These are phyloP conservation scores for Tylopilus vinaceipallidus DNA, from an alignment of 768 basidiomycete species.

Conservation along the genomic window DNA sequence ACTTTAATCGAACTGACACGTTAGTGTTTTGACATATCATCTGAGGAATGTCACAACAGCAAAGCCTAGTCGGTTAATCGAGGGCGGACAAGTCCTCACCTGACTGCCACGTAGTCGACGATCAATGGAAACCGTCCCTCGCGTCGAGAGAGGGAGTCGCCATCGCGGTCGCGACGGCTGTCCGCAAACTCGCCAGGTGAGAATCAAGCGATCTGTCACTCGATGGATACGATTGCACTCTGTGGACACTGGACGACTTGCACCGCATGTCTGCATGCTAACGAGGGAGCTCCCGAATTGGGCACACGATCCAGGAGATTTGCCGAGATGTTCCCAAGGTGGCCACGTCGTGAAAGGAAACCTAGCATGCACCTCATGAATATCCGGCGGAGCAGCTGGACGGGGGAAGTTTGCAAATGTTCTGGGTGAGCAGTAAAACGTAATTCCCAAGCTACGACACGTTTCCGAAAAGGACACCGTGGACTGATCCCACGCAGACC, in stretches of 20 bases:
- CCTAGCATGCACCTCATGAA: slow-evolving; percentile 13
- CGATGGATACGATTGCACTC: slow-evolving; percentile 1
- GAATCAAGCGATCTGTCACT: slow-evolving; percentile 15
- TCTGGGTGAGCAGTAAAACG: slow-evolving; percentile 1
- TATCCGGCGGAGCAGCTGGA: slow-evolving; percentile 23
- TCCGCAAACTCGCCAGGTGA: slow-evolving; percentile 11
- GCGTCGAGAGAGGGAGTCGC: slow-evolving; percentile 12
- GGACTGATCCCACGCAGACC: slow-evolving; percentile 11
- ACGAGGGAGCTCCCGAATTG: slow-evolving; percentile 1
- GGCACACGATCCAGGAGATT: slow-evolving; percentile 14
- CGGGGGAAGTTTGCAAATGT: slow-evolving; percentile 8
- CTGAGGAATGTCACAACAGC: slow-evolving; percentile 1
- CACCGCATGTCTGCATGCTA: background rate
- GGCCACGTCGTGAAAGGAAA: slow-evolving; percentile 13
- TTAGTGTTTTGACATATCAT: slow-evolving; percentile 1
- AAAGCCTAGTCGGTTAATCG: background rate
- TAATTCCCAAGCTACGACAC: slow-evolving; percentile 13
- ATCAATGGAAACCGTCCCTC: background rate
- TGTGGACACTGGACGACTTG: background rate
- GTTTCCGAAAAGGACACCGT: background rate
- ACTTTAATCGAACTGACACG: slow-evolving; percentile 1
- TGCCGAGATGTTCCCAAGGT: slow-evolving; percentile 28
- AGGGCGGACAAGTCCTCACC: background rate
- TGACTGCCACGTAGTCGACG: slow-evolving; percentile 2
- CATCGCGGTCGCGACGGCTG: slow-evolving; percentile 10